These are phyloP conservation scores for Fusarium incarnatum DNA, from an alignment of 2,329 filamentous ascomycete species.

Conservation along the genomic window DNA sequence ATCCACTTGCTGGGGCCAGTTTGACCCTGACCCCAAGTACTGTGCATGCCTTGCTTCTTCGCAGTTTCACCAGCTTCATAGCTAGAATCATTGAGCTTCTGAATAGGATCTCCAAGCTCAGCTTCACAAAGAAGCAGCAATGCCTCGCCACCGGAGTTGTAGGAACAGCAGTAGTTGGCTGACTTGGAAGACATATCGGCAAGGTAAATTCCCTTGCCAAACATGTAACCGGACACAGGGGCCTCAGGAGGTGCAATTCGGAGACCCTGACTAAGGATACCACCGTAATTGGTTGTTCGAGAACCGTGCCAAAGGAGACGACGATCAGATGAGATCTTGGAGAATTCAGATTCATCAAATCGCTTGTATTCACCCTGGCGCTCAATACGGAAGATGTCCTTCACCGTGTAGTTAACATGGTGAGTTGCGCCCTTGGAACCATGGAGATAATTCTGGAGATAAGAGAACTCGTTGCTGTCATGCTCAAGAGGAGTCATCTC, in stretches of 20 bases:
- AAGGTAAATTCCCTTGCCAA: constrained; percentile 89
- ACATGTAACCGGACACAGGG: constrained; percentile 85
- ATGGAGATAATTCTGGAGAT: constrained; percentile 75
- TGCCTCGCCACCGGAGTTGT: constrained; percentile 73
- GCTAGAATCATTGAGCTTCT: constrained; percentile 67
- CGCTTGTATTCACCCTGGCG: constrained; percentile 77
- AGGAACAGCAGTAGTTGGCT: constrained; percentile 77
- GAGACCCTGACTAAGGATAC: constrained; percentile 87
- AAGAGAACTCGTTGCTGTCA: constrained; percentile 69
- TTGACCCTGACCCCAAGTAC: constrained; percentile 77
- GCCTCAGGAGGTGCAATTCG: constrained; percentile 91
- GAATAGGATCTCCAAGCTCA: constrained; percentile 78
- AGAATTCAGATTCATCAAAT: constrained; percentile 68
- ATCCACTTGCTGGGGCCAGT: constrained; percentile 78
- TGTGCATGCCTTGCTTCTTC: constrained; percentile 67
- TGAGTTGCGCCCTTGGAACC: constrained; percentile 77
- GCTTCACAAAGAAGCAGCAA: constrained; percentile 87
- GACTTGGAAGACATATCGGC: constrained; percentile 88
- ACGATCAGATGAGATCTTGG: constrained; percentile 70
- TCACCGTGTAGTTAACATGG: constrained; percentile 66
- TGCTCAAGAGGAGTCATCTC: constrained; percentile 79
- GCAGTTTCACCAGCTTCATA: constrained; percentile 74
- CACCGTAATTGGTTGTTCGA: constrained; percentile 84
- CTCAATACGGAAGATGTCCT: constrained; percentile 86
- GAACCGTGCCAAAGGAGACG: constrained; percentile 91